These are phyloP conservation scores for Gaultheria prostrata DNA, from an alignment of 148 eudicot genomes.

Conservation along the genomic window DNA sequence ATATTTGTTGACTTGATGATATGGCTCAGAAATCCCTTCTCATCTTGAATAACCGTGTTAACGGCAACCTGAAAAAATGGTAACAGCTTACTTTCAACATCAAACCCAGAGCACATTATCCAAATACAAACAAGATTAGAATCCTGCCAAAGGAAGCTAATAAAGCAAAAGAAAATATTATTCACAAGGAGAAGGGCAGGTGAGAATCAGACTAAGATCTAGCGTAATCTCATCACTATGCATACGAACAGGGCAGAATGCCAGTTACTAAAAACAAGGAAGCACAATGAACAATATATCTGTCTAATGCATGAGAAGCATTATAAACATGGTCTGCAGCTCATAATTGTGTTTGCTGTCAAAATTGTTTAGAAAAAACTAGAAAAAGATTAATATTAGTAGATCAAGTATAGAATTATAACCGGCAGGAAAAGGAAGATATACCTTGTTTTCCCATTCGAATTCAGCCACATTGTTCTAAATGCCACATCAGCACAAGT, in stretches of 20 bases:
- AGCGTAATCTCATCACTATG: background rate
- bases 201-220: background rate
- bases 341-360: background rate
- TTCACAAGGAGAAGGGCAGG: background rate
- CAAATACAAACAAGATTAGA: background rate
- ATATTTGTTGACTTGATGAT: too few relatives aligned
- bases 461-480: conserved; percentile 97
- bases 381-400: background rate
- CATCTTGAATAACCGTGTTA: conserved; percentile 64
- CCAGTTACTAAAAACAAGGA: background rate
- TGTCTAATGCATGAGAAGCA: background rate
- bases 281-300: background rate
- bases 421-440: background rate
- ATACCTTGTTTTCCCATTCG: conserved; percentile 99
- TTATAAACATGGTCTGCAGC: background rate
- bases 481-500: conserved; percentile 86
- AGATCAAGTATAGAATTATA: background rate
- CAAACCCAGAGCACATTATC: too few relatives aligned
- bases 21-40: conserved; percentile 79
- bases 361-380: background rate
- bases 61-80: conserved; percentile 54
- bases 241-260: background rate
- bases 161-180: background rate
- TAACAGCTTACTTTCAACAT: too few relatives aligned
- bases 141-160: background rate